These are phyloP conservation scores for Cicer chorassanicum DNA, from an alignment of 306 rosid genomes.

Conservation along the genomic window DNA sequence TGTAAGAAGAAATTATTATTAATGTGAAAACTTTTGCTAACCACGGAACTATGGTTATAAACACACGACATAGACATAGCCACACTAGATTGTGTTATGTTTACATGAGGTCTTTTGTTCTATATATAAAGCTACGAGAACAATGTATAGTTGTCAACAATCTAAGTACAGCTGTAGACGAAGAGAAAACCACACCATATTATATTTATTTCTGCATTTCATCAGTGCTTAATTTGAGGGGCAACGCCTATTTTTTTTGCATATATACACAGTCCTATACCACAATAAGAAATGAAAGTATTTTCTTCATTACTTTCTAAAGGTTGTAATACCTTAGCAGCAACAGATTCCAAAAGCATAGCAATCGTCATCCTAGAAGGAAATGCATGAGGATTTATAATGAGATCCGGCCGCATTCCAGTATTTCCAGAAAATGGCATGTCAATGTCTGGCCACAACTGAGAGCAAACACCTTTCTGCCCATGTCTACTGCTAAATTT, in stretches of 20 bases:
- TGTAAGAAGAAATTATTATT: conserved; percentile 47
- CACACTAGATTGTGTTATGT: neutral
- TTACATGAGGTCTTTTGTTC: too few relatives aligned
- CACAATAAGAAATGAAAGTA: neutral
- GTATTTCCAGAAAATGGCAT: conserved; percentile 95
- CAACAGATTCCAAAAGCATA: conserved; percentile 96
- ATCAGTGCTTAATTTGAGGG: neutral
- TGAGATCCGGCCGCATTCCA: conserved; percentile 99
- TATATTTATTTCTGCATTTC: neutral
- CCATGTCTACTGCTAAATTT: conserved; percentile 99
- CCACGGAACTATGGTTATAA: neutral
- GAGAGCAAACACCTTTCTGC: conserved; percentile 99
- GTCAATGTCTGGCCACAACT: conserved; percentile 96
- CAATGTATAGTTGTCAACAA: too few relatives aligned
- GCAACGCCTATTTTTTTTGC: neutral
- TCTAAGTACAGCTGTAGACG: neutral
- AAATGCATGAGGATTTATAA: conserved; percentile 98
- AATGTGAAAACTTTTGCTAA: conserved; percentile 2
- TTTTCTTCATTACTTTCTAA: conserved; percentile 4
- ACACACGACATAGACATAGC: conserved; percentile 14
- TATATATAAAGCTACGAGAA: too few relatives aligned
- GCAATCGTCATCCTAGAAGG: conserved; percentile 99
- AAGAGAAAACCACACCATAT: neutral
- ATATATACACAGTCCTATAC: neutral
- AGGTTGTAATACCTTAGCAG: conserved; percentile 77